These are phyloP conservation scores for Phenoliferia sp. DNA, from an alignment of 1,284 basidiomycete species.

Conservation along the genomic window DNA sequence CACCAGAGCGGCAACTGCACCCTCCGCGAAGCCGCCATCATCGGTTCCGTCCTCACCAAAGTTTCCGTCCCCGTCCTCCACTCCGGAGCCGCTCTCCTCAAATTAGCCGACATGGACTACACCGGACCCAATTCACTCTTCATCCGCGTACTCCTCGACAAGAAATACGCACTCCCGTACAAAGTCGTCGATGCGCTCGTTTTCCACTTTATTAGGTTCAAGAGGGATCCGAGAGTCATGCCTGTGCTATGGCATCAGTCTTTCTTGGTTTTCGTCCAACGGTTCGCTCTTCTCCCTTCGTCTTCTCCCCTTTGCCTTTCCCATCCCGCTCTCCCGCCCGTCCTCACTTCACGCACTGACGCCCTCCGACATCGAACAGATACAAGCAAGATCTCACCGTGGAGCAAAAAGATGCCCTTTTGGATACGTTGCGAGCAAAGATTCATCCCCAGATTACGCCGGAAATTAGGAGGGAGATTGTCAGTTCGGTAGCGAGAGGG, in stretches of 20 bases:
- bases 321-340: neutral
- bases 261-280: constrained; percentile 86
- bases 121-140: constrained; percentile 91
- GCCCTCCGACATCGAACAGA: constrained; percentile 47
- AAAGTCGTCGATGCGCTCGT: constrained; percentile 97
- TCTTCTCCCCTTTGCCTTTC: neutral
- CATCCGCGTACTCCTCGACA: constrained; percentile 94
- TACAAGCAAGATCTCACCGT: constrained; percentile 95
- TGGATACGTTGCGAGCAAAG: constrained; percentile 84
- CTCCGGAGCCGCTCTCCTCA: constrained; percentile 89
- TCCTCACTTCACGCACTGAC: too few species aligned
- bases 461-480: constrained; percentile 80
- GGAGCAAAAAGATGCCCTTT: constrained; percentile 95
- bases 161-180: constrained; percentile 96
- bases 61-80: constrained; percentile 93
- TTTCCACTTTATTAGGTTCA: constrained; percentile 93
- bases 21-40: constrained; percentile 89
- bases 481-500: constrained; percentile 50
- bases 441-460: constrained; percentile 83
- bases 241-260: constrained; percentile 99
- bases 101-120: constrained; percentile 95
- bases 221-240: constrained; percentile 56
- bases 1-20: constrained; percentile 64
- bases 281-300: constrained; percentile 54
- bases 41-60: constrained; percentile 85